Evolutionary conservation across 352 stramenopile genomes (phyloP), one percentile per base, ranked within the genome.

Genomic region (Globisporangium carolinianum): DNA sequence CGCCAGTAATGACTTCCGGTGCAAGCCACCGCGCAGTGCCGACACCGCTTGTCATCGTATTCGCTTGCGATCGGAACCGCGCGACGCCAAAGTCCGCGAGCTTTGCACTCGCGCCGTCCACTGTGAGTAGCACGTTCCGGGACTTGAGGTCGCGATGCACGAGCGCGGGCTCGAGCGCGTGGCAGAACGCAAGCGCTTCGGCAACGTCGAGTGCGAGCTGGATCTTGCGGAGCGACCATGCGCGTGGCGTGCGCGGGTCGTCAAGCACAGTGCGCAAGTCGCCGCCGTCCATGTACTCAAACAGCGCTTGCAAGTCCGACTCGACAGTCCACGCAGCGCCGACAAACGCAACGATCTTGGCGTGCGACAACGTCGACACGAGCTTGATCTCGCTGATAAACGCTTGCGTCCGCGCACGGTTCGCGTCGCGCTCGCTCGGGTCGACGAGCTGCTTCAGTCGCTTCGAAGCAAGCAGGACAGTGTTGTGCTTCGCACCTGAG

Each of bases 251-350:
- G 3, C 49, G 53, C 15, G 52, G 51, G 0, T 57, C 37, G 37
- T 66, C 47, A 2, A 89, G 63, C 14, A 73, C 67, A 0, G 68
- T 65, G 6, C 73, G 58, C 4, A 89, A 45, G 42, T 89, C 76
- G 37, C 74, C 76, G 8, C 69, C 70, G 1, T 76, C 55, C 76
- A 87, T 85, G 62, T 85, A 89, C 61, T 89, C 76, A 50, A 83
- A 84, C 10, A 89, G 50, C 9, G 73, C 78, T 59, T 85, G 72
- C 0, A 85, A 43, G 41, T 87, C 75, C 1, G 65, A 63, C 46
- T 81, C 62, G 36, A 75, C 69, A 1, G 72, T 83, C 74, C 76
- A 89, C 7, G 73, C 69, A 17, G 76, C 76, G 18, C 74, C 78
- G 12, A 89, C 49, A n/a, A 86, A 66, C 14, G 46, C 47, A 15